Conservation (phyloP, 2,329 filamentous ascomycete genomes). For the Penicillium sp. region DNA sequence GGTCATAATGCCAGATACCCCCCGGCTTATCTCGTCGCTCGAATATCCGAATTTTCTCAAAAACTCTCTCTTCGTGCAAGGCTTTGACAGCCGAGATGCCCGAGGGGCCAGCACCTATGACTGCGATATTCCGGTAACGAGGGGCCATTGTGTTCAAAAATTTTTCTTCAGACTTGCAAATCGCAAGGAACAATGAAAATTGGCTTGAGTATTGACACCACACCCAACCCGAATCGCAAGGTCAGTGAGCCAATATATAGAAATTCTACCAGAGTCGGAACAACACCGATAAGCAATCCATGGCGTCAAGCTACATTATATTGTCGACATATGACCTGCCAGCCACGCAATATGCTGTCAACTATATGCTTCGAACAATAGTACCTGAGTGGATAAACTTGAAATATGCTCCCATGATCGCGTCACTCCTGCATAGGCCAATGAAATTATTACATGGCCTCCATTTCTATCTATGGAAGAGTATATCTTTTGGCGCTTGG, state of each 20-base stretch:
- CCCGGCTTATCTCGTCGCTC: not conserved
- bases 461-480: not conserved
- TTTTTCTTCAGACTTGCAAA: not conserved
- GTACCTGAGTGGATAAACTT: not conserved
- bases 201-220: not conserved
- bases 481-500: not conserved
- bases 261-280: not conserved
- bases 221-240: not conserved
- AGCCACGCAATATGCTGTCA: not conserved
- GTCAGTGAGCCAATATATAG: not conserved
- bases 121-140: not conserved
- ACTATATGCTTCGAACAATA: not conserved
- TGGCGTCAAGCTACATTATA: not conserved
- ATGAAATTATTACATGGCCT: not conserved
- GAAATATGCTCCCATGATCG: not conserved
- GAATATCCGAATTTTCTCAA: not conserved
- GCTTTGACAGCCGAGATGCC: not conserved
- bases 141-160: not conserved
- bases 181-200: not conserved
- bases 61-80: not conserved
- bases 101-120: not conserved
- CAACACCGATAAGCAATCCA: not conserved
- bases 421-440: not conserved
- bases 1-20: not conserved
- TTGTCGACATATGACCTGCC: not conserved